phyloP scores from a whole-genome alignment of 2,329 filamentous ascomycete genomes.

The Aspergillus melleus region DNA sequence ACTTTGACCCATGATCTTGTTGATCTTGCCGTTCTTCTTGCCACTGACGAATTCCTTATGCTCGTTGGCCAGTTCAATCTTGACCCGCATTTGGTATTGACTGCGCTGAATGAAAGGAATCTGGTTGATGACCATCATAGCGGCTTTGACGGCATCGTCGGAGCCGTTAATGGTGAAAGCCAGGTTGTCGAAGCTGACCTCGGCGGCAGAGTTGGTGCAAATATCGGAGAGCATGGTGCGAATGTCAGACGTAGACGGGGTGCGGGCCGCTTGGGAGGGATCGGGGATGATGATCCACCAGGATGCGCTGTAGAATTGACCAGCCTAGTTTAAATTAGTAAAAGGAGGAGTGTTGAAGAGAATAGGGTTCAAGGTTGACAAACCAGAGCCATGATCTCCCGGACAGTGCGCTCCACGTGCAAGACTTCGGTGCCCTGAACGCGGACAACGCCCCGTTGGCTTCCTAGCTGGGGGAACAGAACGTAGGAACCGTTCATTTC shows the following conservation, averaged over 20 bases:
- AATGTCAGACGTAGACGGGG: conserved; percentile 67
- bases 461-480: conserved; percentile 83
- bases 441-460: conserved; percentile 78
- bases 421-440: conserved; percentile 92
- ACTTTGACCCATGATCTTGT: conserved; percentile 99
- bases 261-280: conserved; percentile 58
- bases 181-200: conserved; percentile 91
- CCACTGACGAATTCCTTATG: conserved; percentile 99
- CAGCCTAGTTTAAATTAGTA: conserved; percentile 59
- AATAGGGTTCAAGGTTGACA: conserved; percentile 33
- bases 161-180: conserved; percentile 93
- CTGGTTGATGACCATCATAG: conserved; percentile 90
- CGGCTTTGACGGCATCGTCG: conserved; percentile 92
- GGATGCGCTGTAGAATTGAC: conserved; percentile 95
- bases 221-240: conserved; percentile 92
- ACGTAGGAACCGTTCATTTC: conserved; percentile 96
- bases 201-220: conserved; percentile 92
- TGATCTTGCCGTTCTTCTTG: conserved; percentile 99
- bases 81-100: conserved; percentile 91
- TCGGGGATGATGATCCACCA: conserved; percentile 90
- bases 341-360: neutral
- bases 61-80: conserved; percentile 98
- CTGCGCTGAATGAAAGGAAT: conserved; percentile 84
- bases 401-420: conserved; percentile 90
- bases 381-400: conserved; percentile 93